Conservation (phyloP, 495 filamentous ascomycete genomes). For the Aspergillus homomorphus region DNA sequence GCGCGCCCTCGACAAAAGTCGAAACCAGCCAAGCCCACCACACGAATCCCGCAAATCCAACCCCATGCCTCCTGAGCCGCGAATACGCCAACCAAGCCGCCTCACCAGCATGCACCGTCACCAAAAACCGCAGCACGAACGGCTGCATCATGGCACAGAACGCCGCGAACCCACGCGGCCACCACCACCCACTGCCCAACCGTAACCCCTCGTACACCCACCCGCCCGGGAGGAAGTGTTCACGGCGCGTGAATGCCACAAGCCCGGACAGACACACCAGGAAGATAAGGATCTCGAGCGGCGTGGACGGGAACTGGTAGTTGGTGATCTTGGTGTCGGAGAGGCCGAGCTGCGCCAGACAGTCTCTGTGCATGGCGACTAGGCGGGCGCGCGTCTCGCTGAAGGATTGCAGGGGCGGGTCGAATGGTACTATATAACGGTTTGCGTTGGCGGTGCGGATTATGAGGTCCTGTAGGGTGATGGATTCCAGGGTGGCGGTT, state of each 20-base stretch:
- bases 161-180: slow-evolving; percentile 46
- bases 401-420: slow-evolving; percentile 59
- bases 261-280: slow-evolving; percentile 42
- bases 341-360: slow-evolving; percentile 49
- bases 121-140: slow-evolving; percentile 41
- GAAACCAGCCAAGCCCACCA: slow-evolving; percentile 63
- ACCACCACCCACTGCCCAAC: slow-evolving; percentile 22
- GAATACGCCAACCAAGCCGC: slow-evolving; percentile 43
- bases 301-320: slow-evolving; percentile 47
- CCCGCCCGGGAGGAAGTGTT: slow-evolving; percentile 56
- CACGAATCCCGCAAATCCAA: slow-evolving; percentile 49
- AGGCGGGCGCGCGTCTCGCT: slow-evolving; percentile 61
- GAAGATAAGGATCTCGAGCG: slow-evolving; percentile 39
- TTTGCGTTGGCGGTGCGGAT: slow-evolving; percentile 43
- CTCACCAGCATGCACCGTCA: slow-evolving; percentile 56
- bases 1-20: slow-evolving; percentile 59
- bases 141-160: slow-evolving; percentile 50
- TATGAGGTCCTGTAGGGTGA: slow-evolving; percentile 55
- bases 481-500: slow-evolving; percentile 55
- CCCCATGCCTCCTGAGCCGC: slow-evolving; percentile 54
- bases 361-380: slow-evolving; percentile 65
- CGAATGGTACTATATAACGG: slow-evolving; percentile 55
- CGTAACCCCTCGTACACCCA: slow-evolving; percentile 48
- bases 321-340: slow-evolving; percentile 54
- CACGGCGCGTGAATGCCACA: slow-evolving; percentile 41